Conservation (phyloP, 2,329 filamentous ascomycete genomes). For the Fusarium tupiense region DNA sequence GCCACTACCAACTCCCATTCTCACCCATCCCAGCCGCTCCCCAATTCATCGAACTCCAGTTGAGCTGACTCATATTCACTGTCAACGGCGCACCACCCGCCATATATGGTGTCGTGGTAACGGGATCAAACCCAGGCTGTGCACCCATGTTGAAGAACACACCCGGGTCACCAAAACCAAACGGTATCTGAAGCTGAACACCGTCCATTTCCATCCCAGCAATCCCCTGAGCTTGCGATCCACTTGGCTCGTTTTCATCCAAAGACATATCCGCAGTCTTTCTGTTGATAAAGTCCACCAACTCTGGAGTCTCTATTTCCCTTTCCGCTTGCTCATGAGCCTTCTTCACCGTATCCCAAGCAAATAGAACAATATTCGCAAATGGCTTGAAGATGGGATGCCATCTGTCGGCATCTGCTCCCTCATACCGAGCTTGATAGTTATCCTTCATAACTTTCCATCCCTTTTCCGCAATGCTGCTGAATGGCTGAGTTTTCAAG, state of each 20-base stretch:
- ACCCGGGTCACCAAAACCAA: not conserved
- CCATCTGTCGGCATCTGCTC: not conserved
- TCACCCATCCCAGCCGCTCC: not conserved
- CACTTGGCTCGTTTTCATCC: fast-evolving
- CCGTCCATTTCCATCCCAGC: not conserved
- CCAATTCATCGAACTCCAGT: conserved; percentile 1
- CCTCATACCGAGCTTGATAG: not conserved
- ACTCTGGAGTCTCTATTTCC: not conserved
- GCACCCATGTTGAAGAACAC: not conserved
- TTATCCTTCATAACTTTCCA: conserved; percentile 10
- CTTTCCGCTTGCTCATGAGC: not conserved
- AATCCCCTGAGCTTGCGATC: fast-evolving
- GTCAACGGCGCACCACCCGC: not conserved
- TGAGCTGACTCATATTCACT: not conserved
- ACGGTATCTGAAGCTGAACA: not conserved
- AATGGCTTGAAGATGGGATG: not conserved
- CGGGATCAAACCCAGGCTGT: not conserved
- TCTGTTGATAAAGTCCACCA: not conserved
- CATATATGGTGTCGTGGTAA: not conserved
- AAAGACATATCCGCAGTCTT: not conserved
- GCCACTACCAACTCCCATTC: not conserved
- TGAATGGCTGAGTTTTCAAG: conserved; percentile 30
- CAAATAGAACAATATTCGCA: not conserved
- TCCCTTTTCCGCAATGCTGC: not conserved
- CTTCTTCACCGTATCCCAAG: not conserved